Evolutionary conservation across 306 rosid genomes (phyloP).

Genomic region (Medicago ruthenica): DNA sequence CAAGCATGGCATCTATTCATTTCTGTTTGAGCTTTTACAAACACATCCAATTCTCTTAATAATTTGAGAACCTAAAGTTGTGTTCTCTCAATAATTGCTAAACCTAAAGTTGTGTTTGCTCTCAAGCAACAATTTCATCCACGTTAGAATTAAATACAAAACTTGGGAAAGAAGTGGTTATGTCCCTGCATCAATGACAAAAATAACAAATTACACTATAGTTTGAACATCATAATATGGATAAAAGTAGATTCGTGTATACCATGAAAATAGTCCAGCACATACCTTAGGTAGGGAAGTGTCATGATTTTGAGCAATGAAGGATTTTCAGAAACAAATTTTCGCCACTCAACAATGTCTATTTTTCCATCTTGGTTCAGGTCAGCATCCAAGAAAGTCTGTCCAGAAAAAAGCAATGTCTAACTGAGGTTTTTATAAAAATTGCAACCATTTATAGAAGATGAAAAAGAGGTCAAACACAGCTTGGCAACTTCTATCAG

Average conservation of each 20-base stretch:
- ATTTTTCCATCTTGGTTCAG: constrained; percentile 86
- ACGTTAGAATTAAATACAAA: constrained; percentile 91
- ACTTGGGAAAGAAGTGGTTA: constrained; percentile 94
- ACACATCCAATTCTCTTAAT: constrained; percentile 27
- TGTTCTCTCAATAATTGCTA: constrained; percentile 38
- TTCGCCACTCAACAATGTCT: constrained; percentile 74
- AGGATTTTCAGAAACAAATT: constrained; percentile 80
- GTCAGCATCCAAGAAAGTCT: constrained; percentile 95
- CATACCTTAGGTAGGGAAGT: constrained; percentile 85
- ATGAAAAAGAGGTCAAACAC: constrained; percentile 1
- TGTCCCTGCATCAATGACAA: constrained; percentile 75
- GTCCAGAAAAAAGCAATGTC: constrained; percentile 38
- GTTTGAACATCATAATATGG: constrained; percentile 10
- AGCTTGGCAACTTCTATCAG: not conserved
- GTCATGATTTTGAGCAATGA: constrained; percentile 91
- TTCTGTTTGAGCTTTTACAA: constrained; percentile 23
- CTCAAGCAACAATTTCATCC: constrained; percentile 82
- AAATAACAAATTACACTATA: constrained; percentile 8
- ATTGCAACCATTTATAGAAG: not conserved
- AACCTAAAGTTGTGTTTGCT: constrained; percentile 42
- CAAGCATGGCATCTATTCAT: constrained; percentile 13
- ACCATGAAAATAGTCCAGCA: not conserved
- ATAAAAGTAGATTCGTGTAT: constrained; percentile 15
- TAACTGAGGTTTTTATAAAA: constrained; percentile 22
- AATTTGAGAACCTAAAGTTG: constrained; percentile 47